These are phyloP conservation scores for Geranomyces michiganensis DNA, from an alignment of 192 early-diverging fungal genomes.

Conservation along the genomic window DNA sequence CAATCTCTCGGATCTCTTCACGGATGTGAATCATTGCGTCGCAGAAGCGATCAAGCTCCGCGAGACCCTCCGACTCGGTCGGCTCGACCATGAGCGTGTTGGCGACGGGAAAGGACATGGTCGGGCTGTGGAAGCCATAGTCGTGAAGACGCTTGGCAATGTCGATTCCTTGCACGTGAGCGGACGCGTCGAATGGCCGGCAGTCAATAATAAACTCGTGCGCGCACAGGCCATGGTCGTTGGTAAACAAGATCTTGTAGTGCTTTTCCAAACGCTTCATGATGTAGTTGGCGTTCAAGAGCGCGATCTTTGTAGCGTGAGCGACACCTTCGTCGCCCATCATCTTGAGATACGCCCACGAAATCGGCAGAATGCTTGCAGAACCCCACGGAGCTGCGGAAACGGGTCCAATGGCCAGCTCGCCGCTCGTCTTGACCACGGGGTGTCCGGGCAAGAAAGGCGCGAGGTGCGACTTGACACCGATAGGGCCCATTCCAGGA, in stretches of 20 bases:
- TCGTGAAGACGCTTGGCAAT: slow-evolving; percentile 97
- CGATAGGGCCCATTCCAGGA: slow-evolving; percentile 97
- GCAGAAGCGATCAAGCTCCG: slow-evolving; percentile 95
- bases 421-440: slow-evolving; percentile 71
- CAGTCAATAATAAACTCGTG: slow-evolving; percentile 99
- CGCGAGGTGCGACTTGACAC: slow-evolving; percentile 86
- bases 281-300: slow-evolving; percentile 99
- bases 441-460: slow-evolving; percentile 95
- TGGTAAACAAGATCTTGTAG: slow-evolving; percentile 92
- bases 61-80: slow-evolving; percentile 93
- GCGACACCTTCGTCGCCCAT: slow-evolving; percentile 93
- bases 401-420: slow-evolving; percentile 86
- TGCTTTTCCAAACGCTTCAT: slow-evolving; percentile 83
- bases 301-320: slow-evolving; percentile 83
- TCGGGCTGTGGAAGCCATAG: slow-evolving; percentile 98
- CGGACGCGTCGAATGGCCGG: slow-evolving; percentile 78
- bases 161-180: slow-evolving; percentile 91
- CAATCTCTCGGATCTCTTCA: slow-evolving; percentile 85
- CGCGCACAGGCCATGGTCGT: slow-evolving; percentile 93
- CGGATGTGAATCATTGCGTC: slow-evolving; percentile 98
- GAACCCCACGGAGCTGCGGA: slow-evolving; percentile 97
- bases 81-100: slow-evolving; percentile 99
- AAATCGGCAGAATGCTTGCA: slow-evolving; percentile 94
- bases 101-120: slow-evolving; percentile 99
- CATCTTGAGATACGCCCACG: slow-evolving; percentile 99